phyloP scores from a whole-genome alignment of 108 stramenopile species.

The Nannochloropsis oceanica region DNA sequence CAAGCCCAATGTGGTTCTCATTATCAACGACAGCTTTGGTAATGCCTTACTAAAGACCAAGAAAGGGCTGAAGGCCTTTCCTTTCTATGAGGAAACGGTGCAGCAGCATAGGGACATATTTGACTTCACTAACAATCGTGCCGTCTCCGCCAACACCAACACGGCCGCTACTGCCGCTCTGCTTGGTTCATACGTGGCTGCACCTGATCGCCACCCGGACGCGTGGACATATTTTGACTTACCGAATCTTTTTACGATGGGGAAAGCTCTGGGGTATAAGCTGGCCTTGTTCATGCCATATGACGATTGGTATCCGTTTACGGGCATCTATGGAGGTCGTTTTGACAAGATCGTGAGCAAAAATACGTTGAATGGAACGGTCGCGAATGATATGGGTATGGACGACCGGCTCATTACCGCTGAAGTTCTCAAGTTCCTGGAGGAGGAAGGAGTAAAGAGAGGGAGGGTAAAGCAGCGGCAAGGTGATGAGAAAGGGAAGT shows the following conservation, averaged over 20 bases:
- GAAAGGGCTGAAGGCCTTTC: neutral
- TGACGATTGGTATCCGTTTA: neutral
- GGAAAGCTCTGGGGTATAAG: neutral
- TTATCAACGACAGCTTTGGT: neutral
- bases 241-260: neutral
- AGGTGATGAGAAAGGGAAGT: neutral
- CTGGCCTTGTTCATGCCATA: neutral
- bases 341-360: neutral
- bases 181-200: neutral
- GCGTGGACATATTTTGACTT: neutral
- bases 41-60: neutral
- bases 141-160: neutral
- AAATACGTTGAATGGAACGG: neutral
- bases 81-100: neutral
- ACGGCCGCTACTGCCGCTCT: neutral
- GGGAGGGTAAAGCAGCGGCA: neutral
- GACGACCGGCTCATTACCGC: neutral
- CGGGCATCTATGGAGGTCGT: neutral
- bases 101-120: neutral
- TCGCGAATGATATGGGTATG: neutral
- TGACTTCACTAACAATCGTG: neutral
- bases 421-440: neutral
- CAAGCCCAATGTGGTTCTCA: neutral
- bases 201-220: neutral
- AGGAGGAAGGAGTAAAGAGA: neutral